Conservation (phyloP, 108 stramenopile species). For the Pseudonitzschia multiseries region DNA sequence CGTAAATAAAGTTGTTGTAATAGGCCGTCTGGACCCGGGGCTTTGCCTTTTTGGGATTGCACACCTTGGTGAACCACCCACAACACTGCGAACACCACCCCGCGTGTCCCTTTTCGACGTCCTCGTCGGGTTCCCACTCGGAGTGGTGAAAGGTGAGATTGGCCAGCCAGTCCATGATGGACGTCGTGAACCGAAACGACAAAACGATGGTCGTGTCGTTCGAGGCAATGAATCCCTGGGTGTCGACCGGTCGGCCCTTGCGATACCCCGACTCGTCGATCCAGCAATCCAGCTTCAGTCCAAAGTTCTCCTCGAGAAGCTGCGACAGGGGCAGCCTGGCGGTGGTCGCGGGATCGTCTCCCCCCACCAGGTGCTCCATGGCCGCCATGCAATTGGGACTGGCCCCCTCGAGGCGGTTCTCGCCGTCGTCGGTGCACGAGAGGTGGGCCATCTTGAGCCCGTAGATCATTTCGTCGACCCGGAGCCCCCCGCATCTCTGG, state of each 20-base stretch:
- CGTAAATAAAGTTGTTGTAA: constrained; percentile 36
- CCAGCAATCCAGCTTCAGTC: constrained; percentile 23
- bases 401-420: neutral
- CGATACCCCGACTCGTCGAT: constrained; percentile 28
- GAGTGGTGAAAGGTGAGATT: constrained; percentile 23
- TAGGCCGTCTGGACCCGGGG: constrained; percentile 42
- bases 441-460: constrained; percentile 40
- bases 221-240: constrained; percentile 37
- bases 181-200: constrained; percentile 33
- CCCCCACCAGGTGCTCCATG: constrained; percentile 24
- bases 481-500: constrained; percentile 26
- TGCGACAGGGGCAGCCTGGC: constrained; percentile 16
- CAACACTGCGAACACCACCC: constrained; percentile 19
- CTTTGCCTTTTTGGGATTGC: constrained; percentile 6
- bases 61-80: constrained; percentile 14
- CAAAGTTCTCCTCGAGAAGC: constrained; percentile 23
- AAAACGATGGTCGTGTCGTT: constrained; percentile 37
- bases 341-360: constrained; percentile 14
- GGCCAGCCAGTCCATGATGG: constrained; percentile 32
- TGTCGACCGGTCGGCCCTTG: constrained; percentile 25
- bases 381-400: constrained; percentile 23
- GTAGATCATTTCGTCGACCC: constrained; percentile 34
- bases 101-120: constrained; percentile 26
- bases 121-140: constrained; percentile 32
- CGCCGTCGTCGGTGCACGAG: constrained; percentile 34